Conservation (phyloP, 495 filamentous ascomycete species). For the Podospora tetraspora region DNA sequence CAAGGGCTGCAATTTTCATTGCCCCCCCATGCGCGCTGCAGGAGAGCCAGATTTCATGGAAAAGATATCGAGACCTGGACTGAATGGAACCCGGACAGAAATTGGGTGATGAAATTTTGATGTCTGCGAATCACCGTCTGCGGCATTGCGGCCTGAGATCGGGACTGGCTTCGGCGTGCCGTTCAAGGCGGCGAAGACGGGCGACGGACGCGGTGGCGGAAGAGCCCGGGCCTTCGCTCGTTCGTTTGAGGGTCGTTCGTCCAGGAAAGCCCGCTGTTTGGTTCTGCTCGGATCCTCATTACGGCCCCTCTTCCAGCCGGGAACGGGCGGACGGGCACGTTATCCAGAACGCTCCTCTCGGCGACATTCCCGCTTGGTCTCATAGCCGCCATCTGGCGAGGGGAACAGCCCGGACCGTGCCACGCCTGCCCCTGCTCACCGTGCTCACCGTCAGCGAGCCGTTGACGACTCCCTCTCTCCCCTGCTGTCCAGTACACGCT, state of each 20-base stretch:
- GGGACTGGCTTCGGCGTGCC: slow-evolving; percentile 3
- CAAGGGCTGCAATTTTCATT: slow-evolving; percentile 2
- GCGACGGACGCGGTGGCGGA: not conserved
- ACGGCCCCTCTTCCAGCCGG: slow-evolving; percentile 14
- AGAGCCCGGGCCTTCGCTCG: slow-evolving; percentile 5
- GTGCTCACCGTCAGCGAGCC: slow-evolving; percentile 4
- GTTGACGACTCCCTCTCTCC: not conserved
- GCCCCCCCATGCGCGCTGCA: slow-evolving; percentile 12
- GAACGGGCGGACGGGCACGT: slow-evolving; percentile 6
- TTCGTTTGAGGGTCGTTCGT: slow-evolving; percentile 10
- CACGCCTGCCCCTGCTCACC: not conserved
- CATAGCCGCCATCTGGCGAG: slow-evolving; percentile 9
- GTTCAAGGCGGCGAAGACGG: slow-evolving; percentile 1
- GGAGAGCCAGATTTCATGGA: slow-evolving; percentile 16
- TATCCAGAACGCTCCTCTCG: slow-evolving; percentile 4
- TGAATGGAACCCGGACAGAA: slow-evolving; percentile 4
- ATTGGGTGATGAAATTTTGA: not conserved
- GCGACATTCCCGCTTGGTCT: slow-evolving; percentile 11
- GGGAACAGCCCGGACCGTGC: slow-evolving; percentile 11
- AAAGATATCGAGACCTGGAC: not conserved
- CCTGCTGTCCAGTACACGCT: not conserved
- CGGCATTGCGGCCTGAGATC: not conserved
- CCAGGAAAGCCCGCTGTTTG: slow-evolving; percentile 10
- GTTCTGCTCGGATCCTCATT: slow-evolving; percentile 11
- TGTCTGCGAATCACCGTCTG: slow-evolving; percentile 6